Evolutionary conservation across 495 filamentous ascomycete genomes (phyloP).

Genomic region (Xylaria curta): DNA sequence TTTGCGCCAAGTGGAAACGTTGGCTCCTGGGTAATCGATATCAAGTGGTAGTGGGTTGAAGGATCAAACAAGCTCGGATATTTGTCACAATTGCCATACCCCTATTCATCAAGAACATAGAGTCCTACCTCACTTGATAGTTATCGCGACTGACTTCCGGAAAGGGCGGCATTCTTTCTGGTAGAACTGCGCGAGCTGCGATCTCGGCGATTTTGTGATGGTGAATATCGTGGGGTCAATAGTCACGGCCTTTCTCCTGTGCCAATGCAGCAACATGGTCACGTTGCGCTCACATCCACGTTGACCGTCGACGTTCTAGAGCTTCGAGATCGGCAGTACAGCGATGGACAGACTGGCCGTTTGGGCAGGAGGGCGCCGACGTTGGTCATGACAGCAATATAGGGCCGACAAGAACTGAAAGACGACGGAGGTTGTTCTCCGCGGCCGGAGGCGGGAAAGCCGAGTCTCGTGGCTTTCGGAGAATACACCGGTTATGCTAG

Average conservation of each 20-base stretch:
- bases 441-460: background rate
- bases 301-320: background rate
- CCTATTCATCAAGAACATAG: background rate
- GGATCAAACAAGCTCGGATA: conserved; percentile 14
- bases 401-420: background rate
- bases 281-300: conserved; percentile 6
- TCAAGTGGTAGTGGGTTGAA: conserved; percentile 8
- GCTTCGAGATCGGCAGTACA: background rate
- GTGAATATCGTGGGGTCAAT: background rate
- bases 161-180: background rate
- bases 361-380: background rate
- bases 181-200: background rate
- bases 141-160: background rate
- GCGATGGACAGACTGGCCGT: background rate
- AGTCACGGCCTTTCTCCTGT: background rate
- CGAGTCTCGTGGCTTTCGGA: background rate
- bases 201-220: background rate
- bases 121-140: background rate
- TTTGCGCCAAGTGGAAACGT: background rate
- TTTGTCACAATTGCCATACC: conserved; percentile 3
- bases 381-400: background rate
- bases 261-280: background rate
- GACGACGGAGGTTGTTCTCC: background rate
- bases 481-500: background rate
- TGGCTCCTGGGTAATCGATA: background rate